Base-by-base conservation (phyloP, 371 early-diverging fungal species). In the Blyttiomyces sp. region DNA sequence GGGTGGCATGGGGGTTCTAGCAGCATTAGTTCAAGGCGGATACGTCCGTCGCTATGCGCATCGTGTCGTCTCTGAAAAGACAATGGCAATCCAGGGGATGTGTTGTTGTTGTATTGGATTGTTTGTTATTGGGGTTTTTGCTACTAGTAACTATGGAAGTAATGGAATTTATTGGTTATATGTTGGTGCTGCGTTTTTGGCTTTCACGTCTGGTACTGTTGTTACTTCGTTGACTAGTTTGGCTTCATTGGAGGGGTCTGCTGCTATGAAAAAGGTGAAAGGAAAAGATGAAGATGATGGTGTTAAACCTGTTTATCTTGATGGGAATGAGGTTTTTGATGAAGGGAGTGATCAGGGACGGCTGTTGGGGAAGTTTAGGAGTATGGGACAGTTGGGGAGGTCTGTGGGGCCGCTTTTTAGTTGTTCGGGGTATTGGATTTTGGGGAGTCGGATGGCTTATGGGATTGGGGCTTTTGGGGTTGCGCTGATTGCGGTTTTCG, bases 151-250 rank as follows among this genome's bases (percentile, higher is more conserved):
- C n/a, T n/a, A n/a, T 4, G 30, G 6, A 21, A 9, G 13, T 31
- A 2, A 17, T 26, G 26, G 73, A 63, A 68, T 52, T 66, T 34
- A 39, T 57, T 73, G 69, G 73, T 68, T 87, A 17, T 83, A 64
- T 46, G 61, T 76, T 26, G 89, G 88, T 17, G 89, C 89, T 0
- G 74, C 85, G n/a, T 88, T 86, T 28, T 70, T 96, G 61, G 91
- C 93, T 0, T 82, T 94, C 53, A 91, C 98, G 0, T 88, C 89
- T 26, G 96, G 94, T 17, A 96, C 96, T 0, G 97, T 96, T 0
- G 94, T 94, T 32, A 93, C 88, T 61, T 87, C 89, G 45, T 74
- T 98, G 57, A 95, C 92, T 6, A 82, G 88, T 31, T 66, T 95
- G 64, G 93, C 83, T 7, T 50, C 71, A 80, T 33, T 83, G 81